Evolutionary conservation across 2,329 filamentous ascomycete species (phyloP).

Genomic region (Aspergillus sp.): DNA sequence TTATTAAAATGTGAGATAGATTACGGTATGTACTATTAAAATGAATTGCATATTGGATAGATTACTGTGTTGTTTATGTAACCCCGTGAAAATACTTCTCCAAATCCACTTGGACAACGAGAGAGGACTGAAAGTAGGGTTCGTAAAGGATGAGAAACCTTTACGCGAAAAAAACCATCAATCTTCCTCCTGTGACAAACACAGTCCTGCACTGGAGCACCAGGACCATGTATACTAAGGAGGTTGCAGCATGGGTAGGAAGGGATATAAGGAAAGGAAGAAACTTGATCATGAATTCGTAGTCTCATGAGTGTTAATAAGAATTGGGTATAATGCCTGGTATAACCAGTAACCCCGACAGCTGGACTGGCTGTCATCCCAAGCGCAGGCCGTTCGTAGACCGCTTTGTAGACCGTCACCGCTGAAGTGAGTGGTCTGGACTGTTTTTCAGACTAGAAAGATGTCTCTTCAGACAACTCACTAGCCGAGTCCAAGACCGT

Average conservation of each 20-base stretch:
- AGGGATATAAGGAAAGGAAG: neutral
- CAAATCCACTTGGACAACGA: conserved; percentile 9
- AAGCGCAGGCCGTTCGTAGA: no score
- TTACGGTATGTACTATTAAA: neutral
- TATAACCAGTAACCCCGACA: no score
- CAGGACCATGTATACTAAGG: conserved; percentile 38
- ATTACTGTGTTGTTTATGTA: conserved; percentile 11
- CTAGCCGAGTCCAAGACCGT: no score
- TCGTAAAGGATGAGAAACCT: conserved; percentile 20
- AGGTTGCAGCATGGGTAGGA: conserved; percentile 11
- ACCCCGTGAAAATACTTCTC: conserved; percentile 15
- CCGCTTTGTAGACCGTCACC: no score
- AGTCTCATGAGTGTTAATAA: neutral
- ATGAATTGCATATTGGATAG: neutral
- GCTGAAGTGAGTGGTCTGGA: no score
- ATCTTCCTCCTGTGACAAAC: conserved; percentile 39
- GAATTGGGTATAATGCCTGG: no score
- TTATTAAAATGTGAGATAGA: neutral
- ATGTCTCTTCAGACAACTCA: no score
- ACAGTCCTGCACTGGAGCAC: conserved; percentile 35
- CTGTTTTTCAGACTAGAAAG: no score
- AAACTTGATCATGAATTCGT: conserved; percentile 2
- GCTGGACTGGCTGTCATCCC: no score
- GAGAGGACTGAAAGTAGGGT: conserved; percentile 17
- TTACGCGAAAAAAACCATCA: conserved; percentile 14